Base-by-base conservation (phyloP, 805 yeast genomes). In the Candida germanica region DNA sequence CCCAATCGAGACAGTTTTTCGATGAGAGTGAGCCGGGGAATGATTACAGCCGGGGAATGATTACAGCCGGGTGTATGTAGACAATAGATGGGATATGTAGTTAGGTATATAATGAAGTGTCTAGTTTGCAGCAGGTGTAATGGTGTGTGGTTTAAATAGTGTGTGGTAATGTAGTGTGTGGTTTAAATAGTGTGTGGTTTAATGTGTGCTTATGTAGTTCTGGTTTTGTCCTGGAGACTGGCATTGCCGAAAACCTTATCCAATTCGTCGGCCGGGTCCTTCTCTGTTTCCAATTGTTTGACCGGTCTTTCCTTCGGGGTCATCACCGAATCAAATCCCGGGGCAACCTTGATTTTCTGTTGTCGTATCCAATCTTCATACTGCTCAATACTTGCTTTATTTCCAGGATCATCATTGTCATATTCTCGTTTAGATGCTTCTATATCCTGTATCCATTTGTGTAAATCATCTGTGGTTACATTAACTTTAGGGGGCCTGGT, bases 301-400 rank as follows among this genome's bases (percentile, higher is more conserved):
- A 15, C 22, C 12, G 9, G 21, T 7, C 9, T 16, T 14, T 17
- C 20, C n/a, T 13, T 35, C 12, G 38, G 38, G 9, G 55, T 54
- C 54, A 59, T 62, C 31, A 66, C 51, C 3, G 57, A 47, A 29
- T 58, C 58, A 38, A 61, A 64, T 1, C 73, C 73, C 1, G 73
- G 73, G 0, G 73, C 73, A 4, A 64, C 59, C 36, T 54, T 56
- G 6, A 51, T 35, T 41, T 58, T 64, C 46, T 59, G 61, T 10
- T 38, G 33, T 10, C 42, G 38, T 10, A 60, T 37, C 73, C 73
- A 66, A 5, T 49, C 48, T 20, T 47, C 26, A 35, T 51, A 65
- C 7, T 32, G 38, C 9, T 24, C 31, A 2, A 35, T 17, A 6
- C 47, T 42, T 11, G 42, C 31, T 4, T 50, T 48, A 3, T 40